phyloP scores from a whole-genome alignment of 768 basidiomycete genomes.

The Collybiopsis confluens region DNA sequence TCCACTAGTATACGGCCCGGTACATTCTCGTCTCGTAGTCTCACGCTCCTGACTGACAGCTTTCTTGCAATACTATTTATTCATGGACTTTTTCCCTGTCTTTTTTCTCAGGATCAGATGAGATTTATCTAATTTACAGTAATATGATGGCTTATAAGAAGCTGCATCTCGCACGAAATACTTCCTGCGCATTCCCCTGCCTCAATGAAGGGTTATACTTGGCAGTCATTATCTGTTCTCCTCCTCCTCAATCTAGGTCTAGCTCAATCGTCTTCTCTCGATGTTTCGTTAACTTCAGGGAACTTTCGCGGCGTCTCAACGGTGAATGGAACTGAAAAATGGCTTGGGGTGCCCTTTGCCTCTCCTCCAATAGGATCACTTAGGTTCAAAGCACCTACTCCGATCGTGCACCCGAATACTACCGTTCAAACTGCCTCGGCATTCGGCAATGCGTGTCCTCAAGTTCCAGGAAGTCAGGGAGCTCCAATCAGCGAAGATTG shows the following conservation, averaged over 20 bases:
- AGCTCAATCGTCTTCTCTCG: conserved; percentile 18
- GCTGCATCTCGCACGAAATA: background rate
- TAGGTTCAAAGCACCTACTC: conserved; percentile 53
- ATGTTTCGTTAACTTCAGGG: conserved; percentile 38
- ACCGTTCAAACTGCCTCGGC: conserved; percentile 36
- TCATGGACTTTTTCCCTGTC: no score
- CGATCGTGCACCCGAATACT: conserved; percentile 26
- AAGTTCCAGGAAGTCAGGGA: conserved; percentile 33
- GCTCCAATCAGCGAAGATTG: conserved; percentile 51
- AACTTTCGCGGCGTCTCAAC: conserved; percentile 42
- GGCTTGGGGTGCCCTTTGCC: conserved; percentile 61
- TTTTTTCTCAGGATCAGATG: no score
- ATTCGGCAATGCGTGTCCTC: conserved; percentile 57
- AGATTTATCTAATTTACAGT: no score
- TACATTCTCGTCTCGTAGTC: background rate
- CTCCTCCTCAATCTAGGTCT: background rate
- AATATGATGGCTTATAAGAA: no score
- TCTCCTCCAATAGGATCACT: conserved; percentile 50
- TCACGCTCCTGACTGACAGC: background rate
- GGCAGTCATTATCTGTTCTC: background rate
- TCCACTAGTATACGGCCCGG: no score
- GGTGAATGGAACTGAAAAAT: conserved; percentile 44
- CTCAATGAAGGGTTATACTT: background rate
- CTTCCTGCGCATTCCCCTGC: background rate
- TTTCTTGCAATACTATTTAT: no score